These are phyloP conservation scores for Juglanconis oblonga DNA, from an alignment of 2,329 filamentous ascomycete species.

Conservation along the genomic window DNA sequence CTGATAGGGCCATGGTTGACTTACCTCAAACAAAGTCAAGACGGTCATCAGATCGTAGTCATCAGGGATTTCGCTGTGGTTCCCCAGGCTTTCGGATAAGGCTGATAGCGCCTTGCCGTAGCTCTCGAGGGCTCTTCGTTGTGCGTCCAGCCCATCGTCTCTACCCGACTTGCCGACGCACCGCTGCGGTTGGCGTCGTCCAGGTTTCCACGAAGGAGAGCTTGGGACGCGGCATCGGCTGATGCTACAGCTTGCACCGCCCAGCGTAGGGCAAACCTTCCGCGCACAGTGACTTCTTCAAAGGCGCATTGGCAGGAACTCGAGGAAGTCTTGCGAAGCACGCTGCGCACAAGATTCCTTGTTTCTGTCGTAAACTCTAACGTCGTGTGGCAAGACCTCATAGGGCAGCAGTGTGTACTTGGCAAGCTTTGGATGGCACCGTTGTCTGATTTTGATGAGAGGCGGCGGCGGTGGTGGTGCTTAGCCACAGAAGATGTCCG, in stretches of 20 bases:
- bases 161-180: too few relatives aligned
- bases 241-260: conserved; percentile 35
- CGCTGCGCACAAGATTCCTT: conserved; percentile 26
- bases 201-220: conserved; percentile 14
- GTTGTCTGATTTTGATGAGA: conserved; percentile 22
- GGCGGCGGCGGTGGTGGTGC: neutral
- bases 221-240: conserved; percentile 28
- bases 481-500: conserved; percentile 24
- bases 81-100: conserved; percentile 29
- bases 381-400: neutral
- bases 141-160: conserved; percentile 15
- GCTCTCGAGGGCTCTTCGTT: conserved; percentile 27
- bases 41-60: conserved; percentile 39
- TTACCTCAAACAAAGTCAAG: conserved; percentile 39
- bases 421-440: conserved; percentile 28
- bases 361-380: neutral
- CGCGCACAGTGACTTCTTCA: conserved; percentile 35
- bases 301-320: conserved; percentile 36
- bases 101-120: conserved; percentile 35
- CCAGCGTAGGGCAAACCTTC: conserved; percentile 35
- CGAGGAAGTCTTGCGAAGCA: conserved; percentile 36
- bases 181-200: conserved; percentile 1
- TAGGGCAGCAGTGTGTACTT: conserved; percentile 36
- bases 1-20: neutral
- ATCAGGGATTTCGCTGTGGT: conserved; percentile 31